These are phyloP conservation scores for Tulasnella sp. DNA, from an alignment of 768 basidiomycete genomes.

Conservation along the genomic window DNA sequence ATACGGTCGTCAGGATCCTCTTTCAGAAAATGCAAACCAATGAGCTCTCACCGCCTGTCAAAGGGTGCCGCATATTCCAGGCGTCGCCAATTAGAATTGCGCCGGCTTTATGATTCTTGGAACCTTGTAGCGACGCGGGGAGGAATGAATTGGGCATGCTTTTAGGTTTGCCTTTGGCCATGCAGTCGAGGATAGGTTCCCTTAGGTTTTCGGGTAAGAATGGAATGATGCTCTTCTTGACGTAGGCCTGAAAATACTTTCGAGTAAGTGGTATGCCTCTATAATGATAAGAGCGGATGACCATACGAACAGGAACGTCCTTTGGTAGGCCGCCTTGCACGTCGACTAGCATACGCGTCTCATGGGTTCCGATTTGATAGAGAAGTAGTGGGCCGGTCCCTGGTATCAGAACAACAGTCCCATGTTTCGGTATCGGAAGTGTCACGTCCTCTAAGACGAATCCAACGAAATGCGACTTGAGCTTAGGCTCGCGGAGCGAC, in stretches of 20 bases:
- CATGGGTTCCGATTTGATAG: slow-evolving; percentile 82
- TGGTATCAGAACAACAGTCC: slow-evolving; percentile 74
- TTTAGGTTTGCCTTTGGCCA: slow-evolving; percentile 71
- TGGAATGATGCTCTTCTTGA: slow-evolving; percentile 63
- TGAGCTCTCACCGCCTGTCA: slow-evolving; percentile 52
- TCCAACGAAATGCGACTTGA: slow-evolving; percentile 76
- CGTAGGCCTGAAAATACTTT: slow-evolving; percentile 42
- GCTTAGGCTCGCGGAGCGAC: slow-evolving; percentile 25
- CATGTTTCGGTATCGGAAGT: slow-evolving; percentile 64
- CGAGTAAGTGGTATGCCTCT: background rate
- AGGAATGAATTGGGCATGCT: slow-evolving; percentile 96
- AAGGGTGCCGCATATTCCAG: slow-evolving; percentile 98
- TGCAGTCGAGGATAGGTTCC: slow-evolving; percentile 48
- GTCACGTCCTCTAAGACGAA: slow-evolving; percentile 66
- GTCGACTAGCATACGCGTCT: slow-evolving; percentile 91
- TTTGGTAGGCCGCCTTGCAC: slow-evolving; percentile 73
- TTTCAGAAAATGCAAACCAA: background rate
- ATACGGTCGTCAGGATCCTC: background rate
- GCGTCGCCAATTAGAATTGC: slow-evolving; percentile 85
- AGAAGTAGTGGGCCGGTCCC: slow-evolving; percentile 80
- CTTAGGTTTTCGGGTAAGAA: slow-evolving; percentile 70
- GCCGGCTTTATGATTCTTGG: slow-evolving; percentile 44
- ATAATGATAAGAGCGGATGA: background rate
- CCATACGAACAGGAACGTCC: slow-evolving; percentile 54
- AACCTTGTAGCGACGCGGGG: slow-evolving; percentile 60